These are phyloP conservation scores for Hyaloscypha finlandica DNA, from an alignment of 495 filamentous ascomycete genomes.

Conservation along the genomic window DNA sequence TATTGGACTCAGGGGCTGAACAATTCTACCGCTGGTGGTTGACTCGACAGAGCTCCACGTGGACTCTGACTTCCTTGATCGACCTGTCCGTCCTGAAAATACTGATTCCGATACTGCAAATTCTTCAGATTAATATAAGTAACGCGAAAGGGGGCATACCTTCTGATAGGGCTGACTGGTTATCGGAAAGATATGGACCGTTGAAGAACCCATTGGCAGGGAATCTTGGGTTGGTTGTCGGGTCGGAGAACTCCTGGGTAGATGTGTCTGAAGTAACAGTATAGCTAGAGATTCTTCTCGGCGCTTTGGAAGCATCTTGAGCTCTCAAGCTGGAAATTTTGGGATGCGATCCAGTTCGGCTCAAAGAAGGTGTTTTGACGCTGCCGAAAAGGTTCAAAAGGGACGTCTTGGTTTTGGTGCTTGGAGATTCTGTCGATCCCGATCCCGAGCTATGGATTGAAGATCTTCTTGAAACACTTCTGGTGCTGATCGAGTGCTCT, in stretches of 20 bases:
- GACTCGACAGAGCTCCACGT: conserved; percentile 31
- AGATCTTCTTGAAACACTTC: conserved; percentile 21
- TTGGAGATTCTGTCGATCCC: conserved; percentile 14
- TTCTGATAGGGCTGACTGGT: conserved; percentile 23
- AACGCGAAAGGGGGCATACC: conserved; percentile 13
- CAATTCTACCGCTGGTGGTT: conserved; percentile 3
- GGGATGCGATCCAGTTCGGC: conserved; percentile 2
- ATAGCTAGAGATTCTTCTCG: conserved; percentile 20
- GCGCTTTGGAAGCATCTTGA: not conserved
- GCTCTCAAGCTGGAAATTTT: not conserved
- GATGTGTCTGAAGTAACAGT: conserved; percentile 19
- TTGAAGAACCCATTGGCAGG: not conserved
- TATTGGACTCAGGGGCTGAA: conserved; percentile 39
- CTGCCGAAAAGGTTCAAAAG: conserved; percentile 21
- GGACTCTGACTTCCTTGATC: conserved; percentile 38
- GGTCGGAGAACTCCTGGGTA: conserved; percentile 1
- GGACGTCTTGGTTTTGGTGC: conserved; percentile 10
- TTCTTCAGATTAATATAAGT: too few relatives aligned
- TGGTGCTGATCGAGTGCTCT: conserved; percentile 9
- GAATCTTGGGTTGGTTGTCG: not conserved
- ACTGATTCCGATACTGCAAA: conserved; percentile 29
- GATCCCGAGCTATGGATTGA: conserved; percentile 25
- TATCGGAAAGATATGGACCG: conserved; percentile 12
- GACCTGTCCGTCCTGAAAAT: conserved; percentile 43
- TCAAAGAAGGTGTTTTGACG: conserved; percentile 7